phyloP scores from a whole-genome alignment of 192 early-diverging fungal genomes.

The Cetraspora pellucida region DNA sequence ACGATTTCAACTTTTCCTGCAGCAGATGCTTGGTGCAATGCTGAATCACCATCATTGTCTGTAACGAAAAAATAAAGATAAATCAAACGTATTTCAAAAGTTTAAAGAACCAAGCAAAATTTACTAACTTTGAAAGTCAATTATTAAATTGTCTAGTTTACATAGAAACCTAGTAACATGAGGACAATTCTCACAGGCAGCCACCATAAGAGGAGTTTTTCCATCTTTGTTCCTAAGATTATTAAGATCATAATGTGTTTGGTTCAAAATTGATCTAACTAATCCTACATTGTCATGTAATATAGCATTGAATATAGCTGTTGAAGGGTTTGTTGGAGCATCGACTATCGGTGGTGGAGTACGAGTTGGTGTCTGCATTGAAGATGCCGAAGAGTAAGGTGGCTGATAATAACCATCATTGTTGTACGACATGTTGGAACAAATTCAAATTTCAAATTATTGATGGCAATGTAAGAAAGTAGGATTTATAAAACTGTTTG shows the following conservation, averaged over 20 bases:
- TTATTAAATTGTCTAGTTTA: slow-evolving; percentile 26
- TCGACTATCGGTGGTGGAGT: slow-evolving; percentile 7
- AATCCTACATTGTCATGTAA: slow-evolving; percentile 44
- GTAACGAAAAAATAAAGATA: background rate
- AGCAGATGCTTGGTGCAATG: slow-evolving; percentile 46
- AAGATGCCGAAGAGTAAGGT: slow-evolving; percentile 30
- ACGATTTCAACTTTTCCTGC: slow-evolving; percentile 42
- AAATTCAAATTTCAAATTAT: background rate
- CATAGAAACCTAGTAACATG: slow-evolving; percentile 38
- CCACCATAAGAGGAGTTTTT: slow-evolving; percentile 50
- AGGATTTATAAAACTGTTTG: no score
- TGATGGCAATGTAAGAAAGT: no score
- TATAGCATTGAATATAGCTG: slow-evolving; percentile 44
- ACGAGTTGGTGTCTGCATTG: slow-evolving; percentile 34
- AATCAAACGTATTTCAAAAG: background rate
- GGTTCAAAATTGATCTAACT: slow-evolving; percentile 41
- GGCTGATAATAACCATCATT: slow-evolving; percentile 22
- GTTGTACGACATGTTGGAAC: background rate
- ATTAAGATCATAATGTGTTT: slow-evolving; percentile 39
- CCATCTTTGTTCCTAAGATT: slow-evolving; percentile 42
- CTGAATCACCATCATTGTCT: slow-evolving; percentile 51
- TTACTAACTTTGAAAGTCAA: slow-evolving; percentile 42
- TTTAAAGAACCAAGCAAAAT: background rate
- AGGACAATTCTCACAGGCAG: slow-evolving; percentile 45
- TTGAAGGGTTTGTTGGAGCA: slow-evolving; percentile 29